Conservation (phyloP, 441 rosid genomes). For the Croton setiger region DNA sequence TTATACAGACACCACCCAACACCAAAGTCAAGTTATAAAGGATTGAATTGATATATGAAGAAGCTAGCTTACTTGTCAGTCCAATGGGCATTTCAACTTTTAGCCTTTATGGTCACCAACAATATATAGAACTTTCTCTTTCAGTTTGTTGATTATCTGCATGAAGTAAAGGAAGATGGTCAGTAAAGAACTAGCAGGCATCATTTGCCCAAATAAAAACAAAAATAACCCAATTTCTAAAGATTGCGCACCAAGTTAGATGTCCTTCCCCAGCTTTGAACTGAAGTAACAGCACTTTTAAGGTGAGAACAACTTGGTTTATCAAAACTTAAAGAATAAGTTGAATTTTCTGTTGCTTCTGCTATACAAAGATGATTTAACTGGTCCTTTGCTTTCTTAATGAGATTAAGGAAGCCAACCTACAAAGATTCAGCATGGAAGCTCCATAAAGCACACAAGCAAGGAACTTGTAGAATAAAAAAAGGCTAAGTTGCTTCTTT, state of each 20-base stretch:
- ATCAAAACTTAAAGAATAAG: conserved; percentile 50
- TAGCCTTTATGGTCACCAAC: conserved; percentile 41
- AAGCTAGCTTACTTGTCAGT: conserved; percentile 27
- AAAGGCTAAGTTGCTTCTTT: not conserved
- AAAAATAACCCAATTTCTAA: conserved; percentile 6
- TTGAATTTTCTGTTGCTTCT: conserved; percentile 86
- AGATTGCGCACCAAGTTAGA: conserved; percentile 44
- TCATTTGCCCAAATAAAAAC: conserved; percentile 11
- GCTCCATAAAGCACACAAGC: not conserved
- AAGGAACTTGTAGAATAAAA: not conserved
- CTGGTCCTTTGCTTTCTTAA: conserved; percentile 72
- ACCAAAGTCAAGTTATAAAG: not conserved
- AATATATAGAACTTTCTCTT: conserved; percentile 53
- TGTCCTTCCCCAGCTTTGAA: conserved; percentile 64
- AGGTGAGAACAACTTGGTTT: conserved; percentile 57
- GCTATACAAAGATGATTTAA: conserved; percentile 74
- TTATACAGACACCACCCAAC: no score
- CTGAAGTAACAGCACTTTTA: conserved; percentile 47
- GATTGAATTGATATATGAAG: conserved; percentile 5
- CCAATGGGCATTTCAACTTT: conserved; percentile 20
- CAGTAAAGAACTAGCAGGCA: conserved; percentile 10
- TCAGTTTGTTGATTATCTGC: conserved; percentile 58
- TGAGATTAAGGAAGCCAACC: conserved; percentile 86
- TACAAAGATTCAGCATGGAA: conserved; percentile 28
- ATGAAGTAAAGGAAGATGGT: conserved; percentile 13